Evolutionary conservation across 2,329 filamentous ascomycete genomes (phyloP).

Genomic region (Cryphonectria naterciae): DNA sequence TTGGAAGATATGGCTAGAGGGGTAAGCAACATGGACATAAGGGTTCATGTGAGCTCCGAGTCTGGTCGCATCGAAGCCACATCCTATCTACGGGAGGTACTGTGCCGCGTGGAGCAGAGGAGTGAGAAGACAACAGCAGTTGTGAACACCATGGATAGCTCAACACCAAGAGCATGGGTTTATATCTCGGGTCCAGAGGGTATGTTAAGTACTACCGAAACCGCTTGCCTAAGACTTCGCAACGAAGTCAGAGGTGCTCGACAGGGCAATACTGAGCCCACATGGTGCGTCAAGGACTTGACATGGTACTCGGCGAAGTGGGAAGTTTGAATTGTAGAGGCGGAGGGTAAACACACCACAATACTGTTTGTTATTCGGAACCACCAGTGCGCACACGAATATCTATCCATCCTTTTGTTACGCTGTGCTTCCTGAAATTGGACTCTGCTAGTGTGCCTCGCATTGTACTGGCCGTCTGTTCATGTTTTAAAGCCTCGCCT

Average conservation of each 20-base stretch:
- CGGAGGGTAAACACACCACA: no score
- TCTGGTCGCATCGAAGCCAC: conserved; percentile 17
- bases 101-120: background rate
- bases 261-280: background rate
- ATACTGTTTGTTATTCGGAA: background rate
- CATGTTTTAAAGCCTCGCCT: background rate
- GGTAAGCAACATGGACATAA: conserved; percentile 9
- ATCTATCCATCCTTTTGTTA: background rate
- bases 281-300: background rate
- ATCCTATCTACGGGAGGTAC: background rate
- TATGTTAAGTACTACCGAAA: conserved; percentile 15
- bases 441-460: background rate
- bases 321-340: background rate
- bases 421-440: background rate
- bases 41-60: conserved; percentile 21
- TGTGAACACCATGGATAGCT: background rate
- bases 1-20: background rate
- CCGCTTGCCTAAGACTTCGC: conserved; percentile 6
- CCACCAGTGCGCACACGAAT: background rate
- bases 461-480: background rate
- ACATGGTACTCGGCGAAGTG: background rate
- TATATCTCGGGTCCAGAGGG: conserved; percentile 21
- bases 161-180: conserved; percentile 15
- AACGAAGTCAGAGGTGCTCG: background rate
- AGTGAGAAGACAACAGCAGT: background rate